A percentile compares a stretch with the other conserved stretches of the same genome.
Conservation (phyloP, 257 asterid species). For the Primulina tabacum region DNA sequence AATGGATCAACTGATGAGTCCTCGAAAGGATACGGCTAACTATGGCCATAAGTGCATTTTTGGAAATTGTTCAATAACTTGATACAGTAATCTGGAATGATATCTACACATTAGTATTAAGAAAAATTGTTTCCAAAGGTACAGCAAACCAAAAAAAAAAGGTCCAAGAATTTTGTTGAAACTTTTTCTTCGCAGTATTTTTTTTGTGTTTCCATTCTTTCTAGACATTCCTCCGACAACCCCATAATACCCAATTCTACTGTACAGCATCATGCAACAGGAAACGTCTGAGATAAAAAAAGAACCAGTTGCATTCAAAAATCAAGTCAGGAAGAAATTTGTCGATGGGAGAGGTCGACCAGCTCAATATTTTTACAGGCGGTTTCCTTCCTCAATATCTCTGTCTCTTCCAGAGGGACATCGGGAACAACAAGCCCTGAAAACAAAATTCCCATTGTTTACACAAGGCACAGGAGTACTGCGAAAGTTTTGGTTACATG, state of each 20-base stretch:
- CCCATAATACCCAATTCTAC: not conserved
- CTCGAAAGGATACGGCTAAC: not conserved
- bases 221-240: conserved; percentile 8
- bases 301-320: not conserved
- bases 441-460: conserved; percentile 20
- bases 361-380: conserved; percentile 57
- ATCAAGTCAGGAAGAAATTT: conserved; percentile 3
- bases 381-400: conserved; percentile 78
- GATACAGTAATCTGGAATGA: not conserved
- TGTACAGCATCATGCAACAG: conserved; percentile 11
- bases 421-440: conserved; percentile 92
- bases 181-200: not conserved
- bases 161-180: not conserved
- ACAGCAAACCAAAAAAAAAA: not conserved
- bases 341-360: conserved; percentile 44
- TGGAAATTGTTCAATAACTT: not conserved
- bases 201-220: not conserved
- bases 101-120: not conserved
- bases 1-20: conserved; percentile 8
- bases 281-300: not conserved
- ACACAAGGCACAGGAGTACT: not conserved
- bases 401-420: conserved; percentile 87
- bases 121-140: not conserved
- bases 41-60: not conserved
- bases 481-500: not conserved